Base-by-base conservation (phyloP, 352 stramenopile species). In the Phytophthora pseudosyringae region DNA sequence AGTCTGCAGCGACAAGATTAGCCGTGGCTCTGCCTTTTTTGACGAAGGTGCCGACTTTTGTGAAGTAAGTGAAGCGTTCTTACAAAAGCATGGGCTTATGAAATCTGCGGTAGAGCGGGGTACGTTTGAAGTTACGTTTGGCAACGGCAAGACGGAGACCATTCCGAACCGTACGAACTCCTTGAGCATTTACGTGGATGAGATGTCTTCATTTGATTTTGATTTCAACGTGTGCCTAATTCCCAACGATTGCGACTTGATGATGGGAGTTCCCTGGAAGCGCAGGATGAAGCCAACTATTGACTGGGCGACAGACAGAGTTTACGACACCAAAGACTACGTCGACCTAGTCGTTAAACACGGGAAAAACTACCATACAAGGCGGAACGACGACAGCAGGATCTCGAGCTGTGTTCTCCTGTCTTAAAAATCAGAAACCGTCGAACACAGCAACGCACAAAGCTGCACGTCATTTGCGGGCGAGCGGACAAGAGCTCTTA, bases 191-290 rank as follows among this genome's bases (percentile, higher is more conserved):
- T 53, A 47, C 9, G 13, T 53, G 2, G 53, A 61, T 52, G 53
- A 52, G 3, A 61, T 52, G 40, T 46, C 29, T 45, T 45, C 53
- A 28, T 52, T 61, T 11, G 39, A 50, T 21, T 59, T 43, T 25
- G n/a, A 43, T 1, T 61, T 61, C 10, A 52, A 61, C 12, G 53
- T 61, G 10, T 61, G 31, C 15, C 12, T 51, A 2, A 52, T 61
- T 36, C 41, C 41, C 1, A 53, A 61, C 5, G 16, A 13, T 6
- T 61, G 41, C 4, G 41, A 53, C 15, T 28, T 46, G 6, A 46
- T 61, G 53, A 61, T 61, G 41, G 53, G 41, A 2, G 18, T 61
- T 33, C 53, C 53, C 1, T 53, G 53, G 53, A 61, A 61, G 13
- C 29, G 31, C 2, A 52, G 38, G 13, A 53, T 61, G 53, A 52